Percentiles rank a stretch among this genome's conserved stretches.
Conservation (phyloP, 2,329 filamentous ascomycete species). For the Xylariomycetidae sp. region DNA sequence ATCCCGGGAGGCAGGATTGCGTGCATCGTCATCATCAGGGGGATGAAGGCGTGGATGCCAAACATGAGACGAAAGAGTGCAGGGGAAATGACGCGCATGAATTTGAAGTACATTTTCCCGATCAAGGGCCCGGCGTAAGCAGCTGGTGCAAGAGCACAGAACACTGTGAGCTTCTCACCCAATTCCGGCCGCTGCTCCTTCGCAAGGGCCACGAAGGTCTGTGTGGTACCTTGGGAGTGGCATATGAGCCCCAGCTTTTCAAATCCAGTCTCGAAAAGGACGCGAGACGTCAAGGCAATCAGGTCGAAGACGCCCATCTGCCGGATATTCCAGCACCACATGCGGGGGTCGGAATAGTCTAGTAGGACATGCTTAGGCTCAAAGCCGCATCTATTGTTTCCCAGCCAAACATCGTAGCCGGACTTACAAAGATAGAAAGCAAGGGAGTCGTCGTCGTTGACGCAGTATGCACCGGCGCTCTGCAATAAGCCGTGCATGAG, state of each 20-base stretch:
- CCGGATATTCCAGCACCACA: conserved; percentile 96
- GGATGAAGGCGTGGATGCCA: conserved; percentile 90
- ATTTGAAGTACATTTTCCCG: conserved; percentile 83
- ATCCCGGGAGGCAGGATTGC: conserved; percentile 56
- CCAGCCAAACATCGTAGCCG: conserved; percentile 92
- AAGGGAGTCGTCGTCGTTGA: conserved; percentile 82
- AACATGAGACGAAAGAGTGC: conserved; percentile 75
- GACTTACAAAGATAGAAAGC: conserved; percentile 91
- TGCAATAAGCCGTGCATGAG: conserved; percentile 87
- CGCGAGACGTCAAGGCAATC: conserved; percentile 72
- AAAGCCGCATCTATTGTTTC: conserved; percentile 89
- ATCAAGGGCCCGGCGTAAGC: conserved; percentile 86
- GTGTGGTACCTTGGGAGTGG: conserved; percentile 87
- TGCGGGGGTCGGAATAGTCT: conserved; percentile 70
- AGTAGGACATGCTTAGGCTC: conserved; percentile 70
- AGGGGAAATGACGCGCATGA: conserved; percentile 78
- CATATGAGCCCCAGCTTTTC: conserved; percentile 76
- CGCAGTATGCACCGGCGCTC: conserved; percentile 81
- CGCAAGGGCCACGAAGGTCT: conserved; percentile 81
- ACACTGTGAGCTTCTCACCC: conserved; percentile 77
- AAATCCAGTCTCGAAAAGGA: conserved; percentile 79
- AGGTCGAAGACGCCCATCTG: conserved; percentile 92
- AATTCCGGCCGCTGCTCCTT: conserved; percentile 86
- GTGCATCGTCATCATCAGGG: conserved; percentile 87
- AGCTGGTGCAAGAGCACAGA: conserved; percentile 86